Base-by-base conservation (phyloP, 768 basidiomycete species). In the Mycena filopes region DNA sequence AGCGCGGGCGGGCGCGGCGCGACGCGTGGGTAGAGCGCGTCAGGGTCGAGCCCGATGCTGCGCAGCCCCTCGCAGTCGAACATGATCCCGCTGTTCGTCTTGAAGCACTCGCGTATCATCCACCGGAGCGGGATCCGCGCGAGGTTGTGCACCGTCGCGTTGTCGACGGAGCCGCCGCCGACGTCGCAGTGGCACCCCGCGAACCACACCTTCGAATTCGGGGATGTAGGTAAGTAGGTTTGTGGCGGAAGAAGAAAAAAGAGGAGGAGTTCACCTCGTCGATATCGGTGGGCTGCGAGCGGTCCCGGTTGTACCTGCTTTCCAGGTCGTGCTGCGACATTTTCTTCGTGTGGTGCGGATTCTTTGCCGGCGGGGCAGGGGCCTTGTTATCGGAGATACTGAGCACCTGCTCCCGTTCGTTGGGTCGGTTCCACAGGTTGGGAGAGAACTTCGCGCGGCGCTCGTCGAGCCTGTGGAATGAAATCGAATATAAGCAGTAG, bases 71-170 rank as follows among this genome's bases (percentile, higher is more conserved):
- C 70, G 5, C 71, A 66, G 25, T 80, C 70, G 73, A 86, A 85
- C 58, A 84, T 72, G 48, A 85, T 82, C 4, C 84, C 84, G 18
- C 78, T 76, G 7, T 81, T 67, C 18, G 77, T 67, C 25, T 69
- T 68, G 75, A 86, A 82, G 62, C 79, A 81, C 56, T 86, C 79
- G 49, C 86, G 80, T 63, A 86, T 70, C 84, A 86, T 85, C 85
- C 85, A 90, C 65, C 87, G 81, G 23, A 89, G 76, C 4, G 87
- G 62, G 46, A 88, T 85, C 54, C 85, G 83, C 12, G 86, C 83
- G 6, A 89, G 78, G 47, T 80, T 82, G 61, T 84, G 79, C 25
- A 26, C 33, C 16, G 58, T 64, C 8, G 54, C 68, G 55, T 69
- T 68, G 2, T 68, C 62, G 18, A 77, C 76, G 0, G 76, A 76